Evolutionary conservation across 2,329 filamentous ascomycete species (phyloP), one percentile per base, ranked within the genome.

Genomic region (Cladosporium sp.): DNA sequence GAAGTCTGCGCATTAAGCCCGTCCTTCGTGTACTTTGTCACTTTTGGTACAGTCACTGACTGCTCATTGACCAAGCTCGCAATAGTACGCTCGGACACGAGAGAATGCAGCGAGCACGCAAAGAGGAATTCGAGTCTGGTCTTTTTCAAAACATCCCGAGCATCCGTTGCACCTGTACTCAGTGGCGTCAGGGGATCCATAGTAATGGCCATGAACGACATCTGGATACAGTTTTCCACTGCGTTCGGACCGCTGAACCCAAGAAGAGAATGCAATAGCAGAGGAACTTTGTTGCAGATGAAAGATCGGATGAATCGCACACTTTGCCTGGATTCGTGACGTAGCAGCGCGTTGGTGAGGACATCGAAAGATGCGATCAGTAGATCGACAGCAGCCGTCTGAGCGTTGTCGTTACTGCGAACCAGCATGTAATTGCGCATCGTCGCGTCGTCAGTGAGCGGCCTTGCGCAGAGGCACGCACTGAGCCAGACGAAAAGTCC

Each of bases 301-400:
- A 93, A 98, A 0, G 91, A 95, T 34, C 89, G 85, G 48, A 95
- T 77, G 14, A 92, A 72, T 54, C 90, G 85, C 52, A 88, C 79
- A 0, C 77, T 79, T 49, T 81, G 75, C 14, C 70, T 68, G 8
- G 79, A 73, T 62, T 85, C 81, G 43, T 76, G 80, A 35, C 87
- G 82, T 60, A 93, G 88, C 57, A 92, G 87, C 4, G 87, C 86
- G 63, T 95, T 95, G 34, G 90, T 87, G 13, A 98, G 76, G 4
- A 95, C 80, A 62, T 97, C 91, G 63, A 98, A 97, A 0, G 90
- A 85, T 1, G 90, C 89, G 9, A 92, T 80, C 40, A 97, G 86
- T 2, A 97, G 76, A 62, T 96, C 90, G 50, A 89, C 82, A 0
- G 87, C 83, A 42, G 89, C 83, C 10, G 81, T 79, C 68, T 92